Evolutionary conservation across 768 basidiomycete species (phyloP).

Genomic region (Rhodosporidiobolus sp.): DNA sequence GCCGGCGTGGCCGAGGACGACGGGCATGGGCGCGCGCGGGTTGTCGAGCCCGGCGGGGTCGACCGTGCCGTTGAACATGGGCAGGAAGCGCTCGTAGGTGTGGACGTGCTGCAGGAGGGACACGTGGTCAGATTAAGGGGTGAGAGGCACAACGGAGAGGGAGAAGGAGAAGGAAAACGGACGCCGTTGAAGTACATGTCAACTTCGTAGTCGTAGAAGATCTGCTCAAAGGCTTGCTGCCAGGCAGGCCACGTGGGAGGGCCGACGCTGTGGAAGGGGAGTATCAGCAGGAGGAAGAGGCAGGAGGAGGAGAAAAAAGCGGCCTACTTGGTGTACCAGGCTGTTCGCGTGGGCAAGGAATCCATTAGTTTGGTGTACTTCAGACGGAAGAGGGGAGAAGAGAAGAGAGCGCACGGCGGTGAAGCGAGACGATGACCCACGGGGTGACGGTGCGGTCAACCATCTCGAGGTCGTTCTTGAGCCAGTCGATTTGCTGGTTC

Average conservation of each 20-base stretch:
- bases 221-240: conserved; percentile 44
- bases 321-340: conserved; percentile 30
- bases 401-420: conserved; percentile 20
- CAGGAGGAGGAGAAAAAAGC: too few relatives aligned
- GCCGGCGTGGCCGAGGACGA: conserved; percentile 15
- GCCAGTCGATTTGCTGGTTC: conserved; percentile 38
- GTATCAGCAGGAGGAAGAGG: too few relatives aligned
- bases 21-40: conserved; percentile 9
- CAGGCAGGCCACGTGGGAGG: conserved; percentile 12
- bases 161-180: neutral
- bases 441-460: conserved; percentile 44
- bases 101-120: conserved; percentile 2
- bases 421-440: conserved; percentile 43
- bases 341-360: too few relatives aligned
- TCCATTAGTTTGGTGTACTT: neutral
- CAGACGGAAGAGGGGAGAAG: too few relatives aligned
- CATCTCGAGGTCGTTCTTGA: conserved; percentile 40
- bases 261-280: neutral
- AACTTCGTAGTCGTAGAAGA: conserved; percentile 43
- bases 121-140: too few relatives aligned
- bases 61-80: conserved; percentile 31
- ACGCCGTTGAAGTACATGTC: conserved; percentile 26
- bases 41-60: conserved; percentile 30
- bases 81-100: conserved; percentile 24
- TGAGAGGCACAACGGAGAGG: neutral